Percentiles rank a stretch among this genome's conserved stretches.
Evolutionary conservation across 306 rosid species (phyloP).

Genomic region (Fragaria iinumae): DNA sequence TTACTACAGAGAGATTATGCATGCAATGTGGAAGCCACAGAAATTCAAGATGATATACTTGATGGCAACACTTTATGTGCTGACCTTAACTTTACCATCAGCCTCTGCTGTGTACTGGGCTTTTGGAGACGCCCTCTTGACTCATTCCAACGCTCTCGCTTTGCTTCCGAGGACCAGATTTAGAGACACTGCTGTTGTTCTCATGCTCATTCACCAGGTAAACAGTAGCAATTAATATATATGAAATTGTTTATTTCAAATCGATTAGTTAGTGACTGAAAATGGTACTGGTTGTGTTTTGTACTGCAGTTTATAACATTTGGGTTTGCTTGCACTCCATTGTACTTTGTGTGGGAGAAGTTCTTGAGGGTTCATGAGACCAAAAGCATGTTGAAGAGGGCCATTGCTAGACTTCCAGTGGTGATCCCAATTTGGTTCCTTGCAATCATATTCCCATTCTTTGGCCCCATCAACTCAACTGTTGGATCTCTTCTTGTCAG

Average conservation of each 20-base stretch:
- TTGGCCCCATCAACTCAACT: conserved; percentile 93
- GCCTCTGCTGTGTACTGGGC: conserved; percentile 97
- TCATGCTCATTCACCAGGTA: conserved; percentile 99
- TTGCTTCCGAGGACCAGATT: conserved; percentile 75
- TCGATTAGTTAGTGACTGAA: neutral
- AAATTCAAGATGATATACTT: conserved; percentile 89
- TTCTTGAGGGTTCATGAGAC: conserved; percentile 77
- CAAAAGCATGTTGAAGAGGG: conserved; percentile 78
- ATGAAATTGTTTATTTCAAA: neutral
- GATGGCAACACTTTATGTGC: conserved; percentile 82
- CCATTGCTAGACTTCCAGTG: conserved; percentile 80
- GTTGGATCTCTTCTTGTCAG: conserved; percentile 98
- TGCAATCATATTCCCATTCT: conserved; percentile 93
- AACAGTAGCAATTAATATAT: no score
- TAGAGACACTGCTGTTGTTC: conserved; percentile 79
- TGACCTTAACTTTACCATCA: conserved; percentile 89
- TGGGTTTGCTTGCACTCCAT: conserved; percentile 98
- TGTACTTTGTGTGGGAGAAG: conserved; percentile 99
- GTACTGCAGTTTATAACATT: conserved; percentile 86
- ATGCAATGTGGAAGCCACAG: conserved; percentile 99
- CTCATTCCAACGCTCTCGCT: conserved; percentile 88
- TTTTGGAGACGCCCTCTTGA: conserved; percentile 83
- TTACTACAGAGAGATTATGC: conserved; percentile 83
- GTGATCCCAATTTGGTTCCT: conserved; percentile 97
- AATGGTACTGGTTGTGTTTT: neutral